phyloP scores from a whole-genome alignment of 352 stramenopile genomes.

The Discostella stelligera region DNA sequence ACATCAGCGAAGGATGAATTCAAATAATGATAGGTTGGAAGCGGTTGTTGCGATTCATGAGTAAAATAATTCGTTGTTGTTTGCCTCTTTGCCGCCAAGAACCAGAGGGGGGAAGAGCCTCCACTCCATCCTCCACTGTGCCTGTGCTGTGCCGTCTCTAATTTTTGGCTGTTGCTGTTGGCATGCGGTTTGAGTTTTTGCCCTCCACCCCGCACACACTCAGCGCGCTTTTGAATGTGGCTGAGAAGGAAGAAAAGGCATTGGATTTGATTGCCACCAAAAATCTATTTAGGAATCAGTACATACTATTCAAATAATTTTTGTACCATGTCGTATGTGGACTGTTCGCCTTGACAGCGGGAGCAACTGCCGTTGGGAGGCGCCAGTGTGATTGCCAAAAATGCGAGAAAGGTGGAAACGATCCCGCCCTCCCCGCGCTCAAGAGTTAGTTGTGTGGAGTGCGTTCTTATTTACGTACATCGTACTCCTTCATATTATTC shows the following conservation, averaged over 20 bases:
- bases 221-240: not conserved
- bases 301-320: not conserved
- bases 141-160: not conserved
- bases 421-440: not conserved
- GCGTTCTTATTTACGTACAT: too few relatives aligned
- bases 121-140: not conserved
- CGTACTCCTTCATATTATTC: too few relatives aligned
- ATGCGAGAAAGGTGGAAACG: not conserved
- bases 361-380: not conserved
- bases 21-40: constrained; percentile 1
- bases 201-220: not conserved
- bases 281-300: not conserved
- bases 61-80: not conserved
- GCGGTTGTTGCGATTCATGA: not conserved
- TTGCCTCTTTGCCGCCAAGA: not conserved
- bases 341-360: not conserved
- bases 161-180: not conserved
- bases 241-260: not conserved
- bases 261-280: not conserved
- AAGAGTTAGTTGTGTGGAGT: not conserved
- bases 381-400: not conserved
- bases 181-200: not conserved
- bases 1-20: not conserved
- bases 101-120: not conserved
- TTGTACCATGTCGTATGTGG: not conserved